Base-by-base conservation (phyloP, 1,284 basidiomycete genomes). In the Rhizoctonia solani region DNA sequence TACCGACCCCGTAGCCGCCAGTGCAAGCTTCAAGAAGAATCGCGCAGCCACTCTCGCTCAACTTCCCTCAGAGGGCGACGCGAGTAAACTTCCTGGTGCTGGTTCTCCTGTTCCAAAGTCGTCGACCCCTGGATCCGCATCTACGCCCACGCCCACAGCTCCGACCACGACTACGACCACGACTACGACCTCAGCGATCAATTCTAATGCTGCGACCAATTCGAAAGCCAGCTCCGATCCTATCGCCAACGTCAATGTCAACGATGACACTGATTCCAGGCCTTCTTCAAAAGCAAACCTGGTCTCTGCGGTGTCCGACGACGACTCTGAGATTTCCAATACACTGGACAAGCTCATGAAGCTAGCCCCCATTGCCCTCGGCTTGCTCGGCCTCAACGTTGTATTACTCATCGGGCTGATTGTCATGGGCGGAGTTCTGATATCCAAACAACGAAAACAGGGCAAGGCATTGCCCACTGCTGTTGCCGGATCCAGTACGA, bases 1-100 rank as follows among this genome's bases (percentile, higher is more conserved):
- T 61, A 77, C 87, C 67, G 81, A 90, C 73, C 85, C 90, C 25
- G 79, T 85, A 72, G 75, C 84, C 67, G 90, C 88, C 21, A 90
- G 89, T 16, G 72, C 77, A 39, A 87, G 89, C 65, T 92, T 92
- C 77, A 85, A 86, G 72, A 72, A 80, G 34, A 74, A 76, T 52
- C 87, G 90, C 27, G 89, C 88, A 44, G 86, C 87, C 68, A 78
- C 78, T 19, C 30, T 47, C 32, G 49, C 50, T 23, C 63, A 52
- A 54, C 66, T 42, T 30, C 68, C 37, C 30, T 21, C 39, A 9
- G 39, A 52, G 55, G 59, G 46, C 30, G 47, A 49, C 34, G 53
- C 37, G 41, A 65, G 37, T n/a, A 41, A 37, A 27, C 44, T 61
- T 54, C 27, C 21, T 16, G 47, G 37, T 16, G 58, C 46, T 8